Conservation (phyloP, 108 stramenopile species). For the Parmales sp. region DNA sequence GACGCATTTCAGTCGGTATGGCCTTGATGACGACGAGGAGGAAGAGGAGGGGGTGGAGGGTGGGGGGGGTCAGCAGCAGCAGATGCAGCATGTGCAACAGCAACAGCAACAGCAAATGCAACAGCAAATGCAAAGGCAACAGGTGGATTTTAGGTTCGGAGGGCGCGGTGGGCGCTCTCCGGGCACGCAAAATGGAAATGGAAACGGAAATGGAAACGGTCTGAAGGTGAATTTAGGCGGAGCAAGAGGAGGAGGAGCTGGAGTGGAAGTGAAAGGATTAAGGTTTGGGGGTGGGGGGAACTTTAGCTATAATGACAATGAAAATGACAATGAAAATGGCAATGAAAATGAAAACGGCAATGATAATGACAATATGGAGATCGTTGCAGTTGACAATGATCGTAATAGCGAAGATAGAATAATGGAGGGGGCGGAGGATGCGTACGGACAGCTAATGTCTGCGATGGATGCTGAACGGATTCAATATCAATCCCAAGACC, state of each 20-base stretch:
- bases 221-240: background rate
- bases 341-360: too few species aligned
- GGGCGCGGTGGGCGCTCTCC: constrained; percentile 50
- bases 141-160: constrained; percentile 37
- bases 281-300: too few species aligned
- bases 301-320: too few species aligned
- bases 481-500: too few species aligned
- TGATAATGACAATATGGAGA: too few species aligned
- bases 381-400: too few species aligned
- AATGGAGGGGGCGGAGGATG: too few species aligned
- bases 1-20: constrained; percentile 86
- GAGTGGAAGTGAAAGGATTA: too few species aligned
- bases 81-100: constrained; percentile 19
- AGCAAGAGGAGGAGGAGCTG: background rate
- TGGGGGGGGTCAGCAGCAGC: constrained; percentile 8
- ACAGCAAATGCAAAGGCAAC: constrained; percentile 19
- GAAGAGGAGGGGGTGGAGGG: constrained; percentile 45
- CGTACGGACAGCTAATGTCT: too few species aligned
- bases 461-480: too few species aligned
- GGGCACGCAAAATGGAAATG: background rate
- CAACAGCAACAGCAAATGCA: constrained; percentile 19
- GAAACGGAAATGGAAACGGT: background rate
- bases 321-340: too few species aligned
- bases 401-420: too few species aligned
- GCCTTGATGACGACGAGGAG: constrained; percentile 50